These are phyloP conservation scores for Clonostachys sp. DNA, from an alignment of 2,329 filamentous ascomycete genomes.

Conservation along the genomic window DNA sequence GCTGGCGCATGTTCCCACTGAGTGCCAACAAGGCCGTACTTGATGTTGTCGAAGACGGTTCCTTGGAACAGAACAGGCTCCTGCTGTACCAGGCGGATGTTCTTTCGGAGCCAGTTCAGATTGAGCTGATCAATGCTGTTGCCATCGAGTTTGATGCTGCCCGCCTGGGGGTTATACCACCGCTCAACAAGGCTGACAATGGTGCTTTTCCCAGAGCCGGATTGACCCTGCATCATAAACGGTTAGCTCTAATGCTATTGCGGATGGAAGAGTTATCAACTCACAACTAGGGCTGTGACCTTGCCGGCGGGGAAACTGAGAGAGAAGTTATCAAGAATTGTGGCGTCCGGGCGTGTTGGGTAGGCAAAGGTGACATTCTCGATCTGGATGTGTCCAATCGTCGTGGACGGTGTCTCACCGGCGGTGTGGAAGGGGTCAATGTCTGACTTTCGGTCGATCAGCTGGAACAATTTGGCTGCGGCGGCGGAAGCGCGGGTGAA, in stretches of 20 bases:
- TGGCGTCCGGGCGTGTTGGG: conserved; percentile 33
- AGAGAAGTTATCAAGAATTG: conserved; percentile 33
- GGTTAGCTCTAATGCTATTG: background rate
- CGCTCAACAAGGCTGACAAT: conserved; percentile 31
- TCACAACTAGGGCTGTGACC: conserved; percentile 31
- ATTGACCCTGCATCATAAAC: conserved; percentile 17
- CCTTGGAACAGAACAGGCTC: conserved; percentile 89
- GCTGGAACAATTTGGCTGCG: conserved; percentile 25
- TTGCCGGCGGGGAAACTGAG: conserved; percentile 38
- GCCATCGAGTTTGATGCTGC: conserved; percentile 28
- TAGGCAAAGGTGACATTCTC: conserved; percentile 38
- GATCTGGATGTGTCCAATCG: conserved; percentile 68
- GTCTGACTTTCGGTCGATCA: conserved; percentile 28
- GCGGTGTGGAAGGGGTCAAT: conserved; percentile 42
- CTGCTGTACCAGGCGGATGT: conserved; percentile 31
- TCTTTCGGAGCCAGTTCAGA: conserved; percentile 29
- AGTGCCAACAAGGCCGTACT: conserved; percentile 83
- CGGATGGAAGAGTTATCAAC: conserved; percentile 22
- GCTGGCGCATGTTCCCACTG: conserved; percentile 19
- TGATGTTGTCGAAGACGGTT: conserved; percentile 85
- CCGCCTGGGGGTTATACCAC: conserved; percentile 27
- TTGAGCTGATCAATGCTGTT: conserved; percentile 23
- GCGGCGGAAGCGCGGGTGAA: conserved; percentile 29
- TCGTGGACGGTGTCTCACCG: conserved; percentile 63
- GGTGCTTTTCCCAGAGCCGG: conserved; percentile 32